Evolutionary conservation across 345 rosid genomes (phyloP), one percentile per base, ranked within the genome.

Genomic region (Salix caprea): DNA sequence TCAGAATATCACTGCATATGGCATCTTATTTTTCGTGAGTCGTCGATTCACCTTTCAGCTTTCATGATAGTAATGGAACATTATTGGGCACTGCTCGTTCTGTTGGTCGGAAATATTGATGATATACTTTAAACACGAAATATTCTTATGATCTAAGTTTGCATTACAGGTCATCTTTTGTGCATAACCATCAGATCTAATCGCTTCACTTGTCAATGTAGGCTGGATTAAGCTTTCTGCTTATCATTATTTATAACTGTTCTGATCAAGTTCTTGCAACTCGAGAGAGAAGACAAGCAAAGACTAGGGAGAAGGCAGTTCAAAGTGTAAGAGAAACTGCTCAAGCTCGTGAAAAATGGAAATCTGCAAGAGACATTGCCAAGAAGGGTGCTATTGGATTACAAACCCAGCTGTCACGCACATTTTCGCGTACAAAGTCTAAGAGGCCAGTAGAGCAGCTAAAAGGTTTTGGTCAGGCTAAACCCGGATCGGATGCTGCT

Each of bases 211-310:
- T 74, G 50, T 56, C 65, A 69, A 44, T 87, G 83, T 75, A 96
- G 98, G 97, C 88, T 26, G 99, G 90, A 77, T 34, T 94, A 68
- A 78, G 90, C 67, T 87, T 96, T 86, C 77, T 94, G 78, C 90
- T 92, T n/a, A 79, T 96, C 78, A 85, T 96, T 52, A 83, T 96
- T 46, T 92, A 93, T 75, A 94, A 94, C 85, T 96, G 94, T 85
- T 94, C 99, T 18, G 99, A 96, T 77, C 99, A 94, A 92, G 97
- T 91, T 62, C 91, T 96, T 62, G 84, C 95, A 4, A 93, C 98
- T 18, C 85, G 98, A 82, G 99, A 94, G 84, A 87, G 82, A 87
- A 92, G 92, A 77, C 90, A 87, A 61, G 98, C 97, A 62, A 75
- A 90, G 84, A 87, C 99, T 50, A 88, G 99, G 65, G 97, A 94